A percentile compares a stretch with the other conserved stretches of the same genome.
Evolutionary conservation across 2,329 filamentous ascomycete genomes (phyloP).

Genomic region (Aureobasidium sp.): DNA sequence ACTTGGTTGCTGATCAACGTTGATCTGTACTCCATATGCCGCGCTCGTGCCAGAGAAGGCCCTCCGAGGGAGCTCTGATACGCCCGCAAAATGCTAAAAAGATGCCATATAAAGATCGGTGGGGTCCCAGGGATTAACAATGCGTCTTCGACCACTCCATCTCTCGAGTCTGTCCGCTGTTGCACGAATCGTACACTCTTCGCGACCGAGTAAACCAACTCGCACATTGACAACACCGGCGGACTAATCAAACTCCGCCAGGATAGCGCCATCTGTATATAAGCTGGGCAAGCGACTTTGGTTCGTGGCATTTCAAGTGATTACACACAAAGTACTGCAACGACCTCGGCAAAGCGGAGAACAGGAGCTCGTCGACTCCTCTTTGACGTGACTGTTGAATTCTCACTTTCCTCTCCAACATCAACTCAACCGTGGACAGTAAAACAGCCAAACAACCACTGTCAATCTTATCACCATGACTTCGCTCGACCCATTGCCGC

Average conservation of each 20-base stretch:
- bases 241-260: background rate
- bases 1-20: background rate
- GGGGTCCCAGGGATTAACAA: background rate
- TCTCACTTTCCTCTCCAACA: background rate
- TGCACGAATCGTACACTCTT: background rate
- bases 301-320: background rate
- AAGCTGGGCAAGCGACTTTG: background rate
- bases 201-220: background rate
- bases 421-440: background rate
- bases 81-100: background rate
- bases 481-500: conserved; percentile 38
- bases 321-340: background rate
- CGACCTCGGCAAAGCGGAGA: background rate
- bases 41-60: background rate
- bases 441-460: background rate
- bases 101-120: background rate
- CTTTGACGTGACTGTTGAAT: background rate
- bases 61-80: conserved; percentile 2
- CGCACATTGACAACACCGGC: background rate
- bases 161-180: background rate
- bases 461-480: background rate
- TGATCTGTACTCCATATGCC: conserved; percentile 1
- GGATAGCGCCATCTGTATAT: background rate
- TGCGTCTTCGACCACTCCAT: background rate
- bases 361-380: background rate